Base-by-base conservation (phyloP, 495 filamentous ascomycete genomes). In the Podospora australis region DNA sequence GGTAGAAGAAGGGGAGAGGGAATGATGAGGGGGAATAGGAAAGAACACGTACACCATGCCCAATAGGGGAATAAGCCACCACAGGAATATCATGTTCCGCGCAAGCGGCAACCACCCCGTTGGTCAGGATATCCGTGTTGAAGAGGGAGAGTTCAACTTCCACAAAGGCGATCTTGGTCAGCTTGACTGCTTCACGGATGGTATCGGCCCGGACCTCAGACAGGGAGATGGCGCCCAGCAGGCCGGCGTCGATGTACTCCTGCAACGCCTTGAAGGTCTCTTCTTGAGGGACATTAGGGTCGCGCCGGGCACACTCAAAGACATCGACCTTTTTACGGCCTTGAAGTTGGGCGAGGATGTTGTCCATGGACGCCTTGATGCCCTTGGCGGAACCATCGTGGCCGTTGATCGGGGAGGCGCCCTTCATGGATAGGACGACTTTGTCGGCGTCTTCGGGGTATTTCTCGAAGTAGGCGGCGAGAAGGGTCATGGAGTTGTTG, bases 141-240 rank as follows among this genome's bases (percentile, higher is more conserved):
- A 74, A 90, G 32, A 96, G 58, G 6, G 81, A 86, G 49, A 94
- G 68, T 67, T 96, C 90, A 19, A 86, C 80, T 64, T 96, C 90
- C 17, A 90, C 86, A 2, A 77, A 78, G 1, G 73, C 75, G 54
- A 96, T 83, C 44, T 83, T 83, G 40, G 80, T 74, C 20, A 84
- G 62, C 53, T 83, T 82, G 28, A 71, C 75, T 48, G 89, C 90
- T 52, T 80, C 72, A 28, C 84, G 74, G 57, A 96, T 88, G 2
- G 87, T 90, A 30, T 79, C 72, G 5, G 84, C 87, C 39, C 74
- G 70, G 22, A 84, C 81, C 59, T 95, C 90, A 32, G 79, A 84
- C 39, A 95, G 60, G 8, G 77, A 73, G 65, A 96, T 85, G n/a
- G 85, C 88, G 13, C 80, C 80, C 16, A 96, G 71, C 67, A 89